Base-by-base conservation (phyloP, 2,329 filamentous ascomycete genomes). In the Colletotrichum sp. region DNA sequence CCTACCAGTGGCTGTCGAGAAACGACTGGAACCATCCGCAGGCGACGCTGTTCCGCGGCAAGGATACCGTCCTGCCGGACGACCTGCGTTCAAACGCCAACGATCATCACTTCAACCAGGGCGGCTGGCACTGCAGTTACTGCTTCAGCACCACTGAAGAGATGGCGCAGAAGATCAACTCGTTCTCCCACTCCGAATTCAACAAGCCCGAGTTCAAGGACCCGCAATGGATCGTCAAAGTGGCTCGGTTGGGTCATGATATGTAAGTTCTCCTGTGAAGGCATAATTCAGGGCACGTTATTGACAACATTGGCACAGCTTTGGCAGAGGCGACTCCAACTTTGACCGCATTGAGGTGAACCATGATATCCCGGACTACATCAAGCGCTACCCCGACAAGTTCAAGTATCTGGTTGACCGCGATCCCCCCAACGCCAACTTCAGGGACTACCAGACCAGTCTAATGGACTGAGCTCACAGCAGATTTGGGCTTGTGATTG, bases 71-170 rank as follows among this genome's bases (percentile, higher is more conserved):
- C 61, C 81, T 83, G 24, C 92, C 91, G 0, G 86, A 86, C 30
- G 87, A 91, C 78, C 84, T 93, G 67, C 88, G 91, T 28, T 86
- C 86, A 77, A 85, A 87, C 57, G 86, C 88, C 69, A 85, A 86
- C 60, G 85, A 86, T 5, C 63, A 85, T 6, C 83, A 83, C 57
- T 80, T 86, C 2, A 76, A 85, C 2, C 83, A 90, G 78, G 89
- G 90, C 1, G 88, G 84, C 0, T 93, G 92, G 92, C 91, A 93
- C 81, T 93, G 91, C 84, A 91, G 89, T 67, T 90, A 86, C 71
- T 93, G 92, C 83, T 92, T 92, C 80, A 83, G 86, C 21, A 92
- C 89, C 1, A 82, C 93, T 18, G 85, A 85, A 6, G 88, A 92
- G 80, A 85, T 92, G 78, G 82, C 90, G 61, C 87, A 86, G 77